Evolutionary conservation across 2,329 filamentous ascomycete genomes (phyloP), one percentile per base, ranked within the genome.

Genomic region (Blastomyces silverae): DNA sequence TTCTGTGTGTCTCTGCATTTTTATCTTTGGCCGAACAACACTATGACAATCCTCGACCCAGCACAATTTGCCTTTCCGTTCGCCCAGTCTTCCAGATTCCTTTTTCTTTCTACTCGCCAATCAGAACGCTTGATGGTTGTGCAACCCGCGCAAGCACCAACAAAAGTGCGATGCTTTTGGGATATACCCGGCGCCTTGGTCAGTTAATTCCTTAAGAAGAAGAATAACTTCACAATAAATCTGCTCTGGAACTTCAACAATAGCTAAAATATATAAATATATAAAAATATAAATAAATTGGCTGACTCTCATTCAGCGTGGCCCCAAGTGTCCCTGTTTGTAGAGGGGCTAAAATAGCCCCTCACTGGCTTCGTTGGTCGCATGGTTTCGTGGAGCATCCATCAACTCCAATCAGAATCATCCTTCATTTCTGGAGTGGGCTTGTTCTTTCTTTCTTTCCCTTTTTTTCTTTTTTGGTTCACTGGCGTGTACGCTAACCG

Each of bases 371-470:
- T 25, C 57, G 22, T 59, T 59, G 57, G 57, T 17, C 44, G 25
- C 39, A 59, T 59, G 55, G 55, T n/a, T 57, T n/a, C 55, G 37
- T 57, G 57, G 57, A 59, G 44, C 57, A 42, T 25, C 11, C 48
- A 56, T 37, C 39, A 44, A 1, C 39, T 44, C 17, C 42, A 44
- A 20, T 44, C 42, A 44, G 42, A 44, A 44, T 11, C 34, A 37
- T 10, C 34, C 3, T 34, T 31, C 13, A 37, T 56, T 37, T 34
- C 20, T 57, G 55, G 17, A 58, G 37, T 28, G 37, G 31, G 37
- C 56, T 58, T 44, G 13, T 10, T 37, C 34, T 37, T 37, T 37
- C 28, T 39, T 25, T 8, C 42, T 28, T 52, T 28, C 6, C 22
- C 2, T n/a, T 56, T 56, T 34, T 25, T 22, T 5, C 22, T 42